Evolutionary conservation across 2,329 filamentous ascomycete genomes (phyloP), one percentile per base, ranked within the genome.

Genomic region (Aspergillus clavatus): DNA sequence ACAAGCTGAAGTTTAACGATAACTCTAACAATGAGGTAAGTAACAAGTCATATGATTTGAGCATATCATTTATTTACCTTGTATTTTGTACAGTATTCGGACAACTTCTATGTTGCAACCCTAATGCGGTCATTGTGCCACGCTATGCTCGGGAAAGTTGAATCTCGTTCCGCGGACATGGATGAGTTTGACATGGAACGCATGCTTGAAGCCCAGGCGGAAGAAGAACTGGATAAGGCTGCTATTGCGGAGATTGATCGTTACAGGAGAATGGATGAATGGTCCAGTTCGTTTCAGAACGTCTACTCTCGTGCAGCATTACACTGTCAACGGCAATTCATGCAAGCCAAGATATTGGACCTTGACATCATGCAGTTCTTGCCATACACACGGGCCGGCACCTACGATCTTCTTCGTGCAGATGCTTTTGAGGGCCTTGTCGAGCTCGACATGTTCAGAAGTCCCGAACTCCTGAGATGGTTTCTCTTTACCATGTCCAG

Each of bases 1-100:
- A 96, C 56, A 87, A 94, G 61, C 74, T 98, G 26, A 84, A 87
- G 39, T 91, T 89, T 71, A 98, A 98, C 62, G 90, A 98, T 68
- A 98, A 98, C 62, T 84, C 86, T 2, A 85, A 87, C 48, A 98
- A 98, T 57, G 73, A 73, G 59, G 72, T 75, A 62, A 58, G 62
- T 45, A 18, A 21, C 42, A 6, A 8, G 35, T 10, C 21, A 5
- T 4, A 8, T n/a, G 10, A 2, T 40, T 21, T 31, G 27, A 35
- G 24, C 39, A 45, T 43, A 24, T 36, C n/a, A 23, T 41, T 11
- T 4, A 8, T 24, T 8, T 12, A n/a, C 38, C 47, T 48, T 22
- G 55, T 42, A 21, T 22, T 38, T 19, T 26, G 36, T 36, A 2
- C 70, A 84, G 40, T 94, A 82, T 61, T 95, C 90, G 4, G 94